Base-by-base conservation (phyloP, 352 stramenopile species). In the Phytophthora lateralis region DNA sequence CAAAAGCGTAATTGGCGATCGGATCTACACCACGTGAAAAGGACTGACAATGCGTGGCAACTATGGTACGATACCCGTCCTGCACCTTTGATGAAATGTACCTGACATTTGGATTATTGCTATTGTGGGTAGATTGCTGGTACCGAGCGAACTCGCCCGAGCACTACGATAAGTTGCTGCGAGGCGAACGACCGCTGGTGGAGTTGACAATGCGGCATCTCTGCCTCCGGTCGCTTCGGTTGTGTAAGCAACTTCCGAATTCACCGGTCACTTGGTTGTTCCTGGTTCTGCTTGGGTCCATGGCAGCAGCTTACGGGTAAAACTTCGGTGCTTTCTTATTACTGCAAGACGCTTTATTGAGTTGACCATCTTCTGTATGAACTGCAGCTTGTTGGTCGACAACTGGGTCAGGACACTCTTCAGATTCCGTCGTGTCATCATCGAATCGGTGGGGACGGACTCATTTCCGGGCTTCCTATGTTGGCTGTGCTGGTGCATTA, bases 221-320 rank as follows among this genome's bases (percentile, higher is more conserved):
- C 8, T 91, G 82, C 42, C 66, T 90, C 34, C 71, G 73, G 9
- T 86, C 76, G 49, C 82, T 93, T 37, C 68, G 73, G 29, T 51
- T 93, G 20, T 95, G 81, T 72, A 90, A 91, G 50, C 88, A 90
- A 42, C 56, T 95, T 8, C 86, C 86, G 34, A 88, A 93, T 56
- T 95, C 86, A 41, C 86, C 84, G 0, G 86, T 93, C 51, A 95
- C 82, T 41, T 95, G 86, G 86, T 63, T 93, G 27, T 95, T 89
- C 32, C 60, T 95, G 30, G 66, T 80, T 17, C 67, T 91, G 1
- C 60, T 95, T 15, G 86, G 86, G 2, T 67, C 64, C 4, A 59
- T 90, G 53, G 76, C 80, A 11, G 86, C 86, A 21, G 52, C 84
- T 9, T 90, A 89, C 57, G 86, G 80, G 84, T 93, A 64, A 32